Conservation (phyloP, 2,329 filamentous ascomycete genomes). For the Arthrocladium fulminans region DNA sequence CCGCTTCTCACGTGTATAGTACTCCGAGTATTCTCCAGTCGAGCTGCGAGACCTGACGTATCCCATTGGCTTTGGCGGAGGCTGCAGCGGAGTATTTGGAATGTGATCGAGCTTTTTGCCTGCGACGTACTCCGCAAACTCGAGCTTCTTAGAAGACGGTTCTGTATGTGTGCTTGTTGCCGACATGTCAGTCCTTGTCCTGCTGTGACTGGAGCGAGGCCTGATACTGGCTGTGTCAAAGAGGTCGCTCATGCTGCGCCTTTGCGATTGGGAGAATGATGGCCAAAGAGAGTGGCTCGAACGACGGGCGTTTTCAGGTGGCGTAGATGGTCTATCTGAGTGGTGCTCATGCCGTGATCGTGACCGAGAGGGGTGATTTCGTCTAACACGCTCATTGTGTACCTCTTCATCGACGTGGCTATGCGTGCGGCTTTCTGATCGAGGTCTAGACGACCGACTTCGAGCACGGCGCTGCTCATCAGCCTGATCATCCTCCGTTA, state of each 20-base stretch:
- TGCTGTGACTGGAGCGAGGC: not conserved
- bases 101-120: conserved; percentile 5
- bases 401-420: not conserved
- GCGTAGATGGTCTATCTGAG: not conserved
- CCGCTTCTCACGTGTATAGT: conserved; percentile 1
- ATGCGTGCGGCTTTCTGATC: not conserved
- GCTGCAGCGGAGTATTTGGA: not conserved
- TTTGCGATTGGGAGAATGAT: not conserved
- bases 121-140: conserved; percentile 7
- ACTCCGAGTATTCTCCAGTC: conserved; percentile 5
- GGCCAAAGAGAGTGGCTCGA: conserved; percentile 5
- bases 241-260: conserved; percentile 1
- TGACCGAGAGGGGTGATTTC: not conserved
- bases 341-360: not conserved
- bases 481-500: not conserved
- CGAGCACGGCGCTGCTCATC: not conserved
- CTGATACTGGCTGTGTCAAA: not conserved
- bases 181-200: not conserved
- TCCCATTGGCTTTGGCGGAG: not conserved
- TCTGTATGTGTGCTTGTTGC: not conserved
- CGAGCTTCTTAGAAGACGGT: not conserved
- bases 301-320: not conserved
- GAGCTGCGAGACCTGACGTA: conserved; percentile 1
- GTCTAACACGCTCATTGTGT: not conserved
- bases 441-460: not conserved